Evolutionary conservation across 2,329 filamentous ascomycete genomes (phyloP).

Genomic region (Aureobasidium sp.): DNA sequence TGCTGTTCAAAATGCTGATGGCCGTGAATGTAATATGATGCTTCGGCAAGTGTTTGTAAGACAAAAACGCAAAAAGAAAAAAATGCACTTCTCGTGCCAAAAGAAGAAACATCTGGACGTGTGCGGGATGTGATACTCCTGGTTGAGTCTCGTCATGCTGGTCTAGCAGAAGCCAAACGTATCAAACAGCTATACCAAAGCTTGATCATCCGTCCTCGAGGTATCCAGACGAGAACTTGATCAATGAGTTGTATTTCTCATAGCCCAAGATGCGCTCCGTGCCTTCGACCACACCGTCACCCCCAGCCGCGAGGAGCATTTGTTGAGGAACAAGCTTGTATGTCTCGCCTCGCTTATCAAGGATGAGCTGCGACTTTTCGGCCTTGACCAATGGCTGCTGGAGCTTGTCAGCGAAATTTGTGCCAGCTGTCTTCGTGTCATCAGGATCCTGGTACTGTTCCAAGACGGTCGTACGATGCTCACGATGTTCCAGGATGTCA

Average conservation of each 20-base stretch:
- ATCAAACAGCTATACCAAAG: not conserved
- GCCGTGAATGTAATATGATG: not conserved
- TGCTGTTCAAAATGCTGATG: not conserved
- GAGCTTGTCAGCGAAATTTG: not conserved
- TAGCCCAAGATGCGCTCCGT: constrained; percentile 33
- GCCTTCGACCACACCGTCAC: constrained; percentile 25
- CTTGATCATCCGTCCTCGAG: constrained; percentile 28
- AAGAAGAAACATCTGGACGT: not conserved
- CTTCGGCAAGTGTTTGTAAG: not conserved
- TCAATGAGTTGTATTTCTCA: constrained; percentile 36
- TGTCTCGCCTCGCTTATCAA: constrained; percentile 22
- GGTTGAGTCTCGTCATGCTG: not conserved
- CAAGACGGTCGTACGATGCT: constrained; percentile 36
- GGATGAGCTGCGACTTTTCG: constrained; percentile 44
- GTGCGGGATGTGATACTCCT: too few species aligned
- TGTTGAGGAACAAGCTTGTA: constrained; percentile 37
- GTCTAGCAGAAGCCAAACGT: not conserved
- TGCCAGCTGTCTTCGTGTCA: not conserved
- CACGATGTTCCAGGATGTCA: constrained; percentile 51
- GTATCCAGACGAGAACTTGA: constrained; percentile 37
- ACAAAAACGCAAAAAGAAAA: not conserved
- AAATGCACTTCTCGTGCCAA: not conserved
- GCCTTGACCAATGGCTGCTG: not conserved
- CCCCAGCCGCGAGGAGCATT: constrained; percentile 30
- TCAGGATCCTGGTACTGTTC: constrained; percentile 24